A percentile compares a stretch with the other conserved stretches of the same genome.
phyloP scores from a whole-genome alignment of 1,284 basidiomycete genomes.

The Ustilago shanxiensis region DNA sequence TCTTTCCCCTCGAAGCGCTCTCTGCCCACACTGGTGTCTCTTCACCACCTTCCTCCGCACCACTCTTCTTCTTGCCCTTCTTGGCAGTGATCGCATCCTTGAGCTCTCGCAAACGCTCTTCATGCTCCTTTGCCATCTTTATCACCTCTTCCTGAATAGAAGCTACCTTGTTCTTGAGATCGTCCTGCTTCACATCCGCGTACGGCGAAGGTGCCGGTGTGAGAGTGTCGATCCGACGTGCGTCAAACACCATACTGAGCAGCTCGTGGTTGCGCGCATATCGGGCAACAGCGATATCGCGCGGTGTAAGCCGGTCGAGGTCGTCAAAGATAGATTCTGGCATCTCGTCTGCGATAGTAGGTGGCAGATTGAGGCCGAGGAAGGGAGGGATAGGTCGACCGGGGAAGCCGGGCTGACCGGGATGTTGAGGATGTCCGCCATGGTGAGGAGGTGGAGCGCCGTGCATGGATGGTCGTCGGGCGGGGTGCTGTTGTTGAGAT shows the following conservation, averaged over 20 bases:
- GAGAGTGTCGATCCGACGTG: conserved; percentile 60
- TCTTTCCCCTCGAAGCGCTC: conserved; percentile 47
- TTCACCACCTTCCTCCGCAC: conserved; percentile 15
- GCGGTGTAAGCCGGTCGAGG: conserved; percentile 59
- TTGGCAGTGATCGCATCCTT: conserved; percentile 8
- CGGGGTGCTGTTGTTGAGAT: conserved; percentile 22
- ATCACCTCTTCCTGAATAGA: conserved; percentile 35
- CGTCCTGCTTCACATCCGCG: conserved; percentile 32
- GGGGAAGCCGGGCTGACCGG: conserved; percentile 8
- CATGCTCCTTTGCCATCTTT: conserved; percentile 26
- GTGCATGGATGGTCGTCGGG: conserved; percentile 38
- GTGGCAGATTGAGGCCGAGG: conserved; percentile 46
- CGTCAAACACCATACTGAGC: conserved; percentile 64
- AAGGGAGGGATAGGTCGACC: conserved; percentile 27
- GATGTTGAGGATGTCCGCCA: conserved; percentile 15
- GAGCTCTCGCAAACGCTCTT: conserved; percentile 26
- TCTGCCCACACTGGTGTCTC: conserved; percentile 37
- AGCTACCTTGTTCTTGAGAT: conserved; percentile 40
- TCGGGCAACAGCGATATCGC: conserved; percentile 64
- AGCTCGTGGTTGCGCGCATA: conserved; percentile 67
- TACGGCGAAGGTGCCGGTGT: conserved; percentile 60
- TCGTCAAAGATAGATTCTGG: conserved; percentile 60
- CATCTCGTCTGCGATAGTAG: conserved; percentile 50
- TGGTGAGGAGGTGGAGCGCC: conserved; percentile 23
- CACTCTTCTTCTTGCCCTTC: not conserved